Evolutionary conservation across 108 stramenopile species (phyloP).

Genomic region (Nannochloropsis salina): DNA sequence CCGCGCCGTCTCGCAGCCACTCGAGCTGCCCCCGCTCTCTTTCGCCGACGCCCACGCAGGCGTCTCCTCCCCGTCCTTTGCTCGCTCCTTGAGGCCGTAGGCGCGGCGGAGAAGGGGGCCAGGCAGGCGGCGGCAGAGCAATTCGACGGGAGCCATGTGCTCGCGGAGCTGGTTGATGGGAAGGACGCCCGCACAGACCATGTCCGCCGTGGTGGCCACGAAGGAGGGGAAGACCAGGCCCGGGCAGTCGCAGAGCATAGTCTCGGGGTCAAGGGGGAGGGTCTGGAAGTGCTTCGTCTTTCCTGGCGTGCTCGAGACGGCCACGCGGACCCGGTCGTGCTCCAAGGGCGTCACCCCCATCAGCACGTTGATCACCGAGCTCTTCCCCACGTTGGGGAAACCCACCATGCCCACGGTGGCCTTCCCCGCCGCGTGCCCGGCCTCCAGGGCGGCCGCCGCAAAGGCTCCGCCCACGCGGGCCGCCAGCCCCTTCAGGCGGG

Average conservation of each 20-base stretch:
- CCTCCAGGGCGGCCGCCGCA: conserved; percentile 22
- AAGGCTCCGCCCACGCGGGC: conserved; percentile 56
- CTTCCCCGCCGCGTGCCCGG: not conserved
- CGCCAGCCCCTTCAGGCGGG: conserved; percentile 64
- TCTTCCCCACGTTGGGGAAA: conserved; percentile 96
- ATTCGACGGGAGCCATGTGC: conserved; percentile 72
- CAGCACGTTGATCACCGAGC: conserved; percentile 90
- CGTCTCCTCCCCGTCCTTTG: not conserved
- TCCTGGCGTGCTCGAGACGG: conserved; percentile 92
- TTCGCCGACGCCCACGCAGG: too few species aligned
- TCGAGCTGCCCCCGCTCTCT: not conserved
- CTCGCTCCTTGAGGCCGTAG: not conserved
- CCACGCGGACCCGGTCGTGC: conserved; percentile 78
- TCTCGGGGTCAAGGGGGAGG: conserved; percentile 68
- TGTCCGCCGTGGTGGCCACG: conserved; percentile 83
- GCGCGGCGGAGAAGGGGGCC: conserved; percentile 59
- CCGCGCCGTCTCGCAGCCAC: conserved; percentile 31
- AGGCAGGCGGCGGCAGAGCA: conserved; percentile 82
- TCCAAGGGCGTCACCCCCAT: conserved; percentile 74
- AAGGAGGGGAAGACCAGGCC: conserved; percentile 98
- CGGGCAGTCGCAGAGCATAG: conserved; percentile 97
- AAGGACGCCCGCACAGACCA: conserved; percentile 92
- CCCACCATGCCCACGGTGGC: conserved; percentile 86
- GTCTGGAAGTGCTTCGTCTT: conserved; percentile 99
- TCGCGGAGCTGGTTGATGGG: conserved; percentile 97